A percentile compares a stretch with the other conserved stretches of the same genome.
phyloP scores from a whole-genome alignment of 2,329 filamentous ascomycete genomes.

The Neopestalotiopsis rosae region DNA sequence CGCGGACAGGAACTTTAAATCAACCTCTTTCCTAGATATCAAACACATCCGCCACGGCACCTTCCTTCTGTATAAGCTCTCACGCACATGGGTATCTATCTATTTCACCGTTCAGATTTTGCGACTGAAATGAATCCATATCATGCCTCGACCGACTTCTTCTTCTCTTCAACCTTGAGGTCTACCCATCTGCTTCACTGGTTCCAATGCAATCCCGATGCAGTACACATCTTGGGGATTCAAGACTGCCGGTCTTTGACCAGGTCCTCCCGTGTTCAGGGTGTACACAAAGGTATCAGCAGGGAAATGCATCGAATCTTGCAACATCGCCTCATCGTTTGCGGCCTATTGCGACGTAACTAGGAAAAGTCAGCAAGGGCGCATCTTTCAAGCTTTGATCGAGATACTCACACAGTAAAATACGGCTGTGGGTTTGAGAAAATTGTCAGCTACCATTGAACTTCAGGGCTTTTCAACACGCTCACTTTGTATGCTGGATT shows the following conservation, averaged over 20 bases:
- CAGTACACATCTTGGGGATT: too few relatives aligned
- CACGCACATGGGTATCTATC: not conserved
- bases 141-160: too few relatives aligned
- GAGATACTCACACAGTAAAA: constrained; percentile 11
- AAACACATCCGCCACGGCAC: not conserved
- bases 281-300: too few relatives aligned
- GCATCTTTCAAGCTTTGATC: too few relatives aligned
- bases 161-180: too few relatives aligned
- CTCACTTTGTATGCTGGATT: constrained; percentile 13
- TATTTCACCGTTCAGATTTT: too few relatives aligned
- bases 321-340: constrained; percentile 1
- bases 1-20: constrained; percentile 7
- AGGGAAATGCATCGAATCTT: too few relatives aligned
- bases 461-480: not conserved
- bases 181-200: too few relatives aligned
- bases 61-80: not conserved
- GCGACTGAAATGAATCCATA: too few relatives aligned
- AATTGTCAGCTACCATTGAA: not conserved
- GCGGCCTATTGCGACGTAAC: constrained; percentile 15
- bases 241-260: too few relatives aligned
- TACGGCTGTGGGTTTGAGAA: constrained; percentile 8
- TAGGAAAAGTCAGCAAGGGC: not conserved
- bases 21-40: not conserved
- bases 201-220: too few relatives aligned
- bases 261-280: too few relatives aligned